phyloP scores from a whole-genome alignment of 164 flowering plant genomes.

The Stephania japonica region DNA sequence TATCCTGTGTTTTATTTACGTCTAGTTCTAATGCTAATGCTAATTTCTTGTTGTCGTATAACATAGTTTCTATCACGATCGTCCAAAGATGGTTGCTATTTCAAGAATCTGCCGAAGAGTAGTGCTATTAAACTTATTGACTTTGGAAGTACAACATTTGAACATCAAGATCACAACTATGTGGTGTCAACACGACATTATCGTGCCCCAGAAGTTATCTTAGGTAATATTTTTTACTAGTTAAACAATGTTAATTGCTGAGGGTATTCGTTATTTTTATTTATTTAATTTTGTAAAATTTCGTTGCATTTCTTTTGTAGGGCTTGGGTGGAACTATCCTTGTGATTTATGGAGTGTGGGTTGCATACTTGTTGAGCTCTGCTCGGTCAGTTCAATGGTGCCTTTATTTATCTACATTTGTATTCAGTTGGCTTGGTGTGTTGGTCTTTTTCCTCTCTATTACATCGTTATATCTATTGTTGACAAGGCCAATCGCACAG shows the following conservation, averaged over 20 bases:
- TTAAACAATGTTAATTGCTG: not conserved
- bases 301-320: constrained; percentile 26
- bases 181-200: constrained; percentile 76
- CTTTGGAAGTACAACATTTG: constrained; percentile 89
- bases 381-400: constrained; percentile 58
- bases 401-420: not conserved
- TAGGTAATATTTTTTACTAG: constrained; percentile 39
- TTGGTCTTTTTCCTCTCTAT: not conserved
- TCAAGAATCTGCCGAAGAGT: constrained; percentile 75
- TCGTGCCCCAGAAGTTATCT: constrained; percentile 74
- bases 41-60: constrained; percentile 10
- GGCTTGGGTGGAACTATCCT: constrained; percentile 93
- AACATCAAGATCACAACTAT: constrained; percentile 82
- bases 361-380: constrained; percentile 86
- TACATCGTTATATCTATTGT: not conserved
- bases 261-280: not conserved
- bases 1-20: not conserved
- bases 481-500: not conserved
- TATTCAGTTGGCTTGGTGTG: not conserved
- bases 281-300: not conserved
- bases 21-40: not conserved
- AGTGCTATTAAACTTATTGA: constrained; percentile 93
- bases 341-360: constrained; percentile 97
- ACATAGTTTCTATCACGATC: constrained; percentile 50
- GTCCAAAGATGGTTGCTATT: constrained; percentile 59